Base-by-base conservation (phyloP, 306 rosid genomes). In the Cucurbita argyrosperma region DNA sequence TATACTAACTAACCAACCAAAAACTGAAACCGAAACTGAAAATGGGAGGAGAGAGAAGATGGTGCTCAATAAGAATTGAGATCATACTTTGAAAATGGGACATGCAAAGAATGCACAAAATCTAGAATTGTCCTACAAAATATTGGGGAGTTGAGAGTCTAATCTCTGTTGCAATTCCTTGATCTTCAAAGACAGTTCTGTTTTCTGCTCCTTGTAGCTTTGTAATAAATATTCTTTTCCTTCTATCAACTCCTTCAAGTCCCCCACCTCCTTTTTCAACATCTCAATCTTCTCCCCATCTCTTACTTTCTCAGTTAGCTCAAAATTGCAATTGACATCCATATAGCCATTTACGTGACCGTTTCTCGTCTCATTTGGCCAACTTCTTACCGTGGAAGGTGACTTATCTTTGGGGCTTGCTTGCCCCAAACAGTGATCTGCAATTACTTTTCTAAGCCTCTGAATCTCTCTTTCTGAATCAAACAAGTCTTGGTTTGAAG, bases 211-310 rank as follows among this genome's bases (percentile, higher is more conserved):
- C 84, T 90, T 94, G 78, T 90, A 90, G 89, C 81, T 94, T 80
- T 85, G 96, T 76, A 90, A 85, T 82, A 94, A 82, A 81, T 83
- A 94, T 54, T 94, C 94, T 79, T 90, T 94, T 59, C 98, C 98
- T 45, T 89, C 97, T 75, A 94, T 85, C 40, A 85, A 96, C 78
- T 90, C 98, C 83, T 88, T 94, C 80, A 90, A 82, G 74, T 94
- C 98, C 54, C 96, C 94, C 21, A 94, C 87, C 83, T 94, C 96
- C 84, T 84, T 87, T 83, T 69, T 89, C 76, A 93, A 86, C 86
- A 86, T 83, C 73, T 89, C 97, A 74, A 90, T 76, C 82, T 85
- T 91, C 80, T 81, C 98, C 43, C 82, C 88, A 45, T 80, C 88
- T 35, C 83, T 88, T 84, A 80, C 86, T 63, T 64, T 74, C 88